Percentiles rank a stretch among this genome's conserved stretches.
Conservation (phyloP, 2,329 filamentous ascomycete genomes). For the Cladorrhinum sp. region DNA sequence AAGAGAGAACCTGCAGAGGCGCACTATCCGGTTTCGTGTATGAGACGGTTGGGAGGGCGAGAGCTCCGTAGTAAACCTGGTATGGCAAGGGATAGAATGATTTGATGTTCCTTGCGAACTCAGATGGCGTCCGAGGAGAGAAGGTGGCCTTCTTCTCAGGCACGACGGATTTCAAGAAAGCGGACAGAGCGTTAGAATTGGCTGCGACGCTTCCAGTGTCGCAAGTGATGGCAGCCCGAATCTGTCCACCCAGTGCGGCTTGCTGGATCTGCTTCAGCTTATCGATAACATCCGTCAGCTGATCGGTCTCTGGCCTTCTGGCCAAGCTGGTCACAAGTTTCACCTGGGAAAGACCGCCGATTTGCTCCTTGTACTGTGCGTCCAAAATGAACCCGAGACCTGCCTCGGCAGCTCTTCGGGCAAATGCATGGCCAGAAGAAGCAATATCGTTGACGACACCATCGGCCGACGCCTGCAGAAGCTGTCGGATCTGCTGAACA, state of each 20-base stretch:
- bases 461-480: slow-evolving; percentile 82
- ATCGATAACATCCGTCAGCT: slow-evolving; percentile 69
- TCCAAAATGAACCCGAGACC: slow-evolving; percentile 61
- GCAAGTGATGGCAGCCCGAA: slow-evolving; percentile 84
- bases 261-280: slow-evolving; percentile 85
- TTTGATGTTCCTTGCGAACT: slow-evolving; percentile 55
- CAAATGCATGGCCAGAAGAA: slow-evolving; percentile 83
- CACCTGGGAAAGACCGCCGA: slow-evolving; percentile 86
- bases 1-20: slow-evolving; percentile 80
- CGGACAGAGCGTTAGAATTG: slow-evolving; percentile 69
- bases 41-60: slow-evolving; percentile 77
- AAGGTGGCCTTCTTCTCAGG: slow-evolving; percentile 37
- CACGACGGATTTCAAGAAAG: slow-evolving; percentile 66
- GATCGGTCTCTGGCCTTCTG: slow-evolving; percentile 65
- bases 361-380: slow-evolving; percentile 74
- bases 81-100: slow-evolving; percentile 93
- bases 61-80: slow-evolving; percentile 91
- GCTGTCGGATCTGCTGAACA: slow-evolving; percentile 75
- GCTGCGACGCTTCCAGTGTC: slow-evolving; percentile 65
- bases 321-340: slow-evolving; percentile 79
- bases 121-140: slow-evolving; percentile 32
- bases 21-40: slow-evolving; percentile 75
- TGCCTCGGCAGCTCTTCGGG: slow-evolving; percentile 78
- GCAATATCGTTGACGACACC: slow-evolving; percentile 91
- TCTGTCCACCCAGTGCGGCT: slow-evolving; percentile 64